Conservation (phyloP, 257 asterid species). For the Coffea canephora region DNA sequence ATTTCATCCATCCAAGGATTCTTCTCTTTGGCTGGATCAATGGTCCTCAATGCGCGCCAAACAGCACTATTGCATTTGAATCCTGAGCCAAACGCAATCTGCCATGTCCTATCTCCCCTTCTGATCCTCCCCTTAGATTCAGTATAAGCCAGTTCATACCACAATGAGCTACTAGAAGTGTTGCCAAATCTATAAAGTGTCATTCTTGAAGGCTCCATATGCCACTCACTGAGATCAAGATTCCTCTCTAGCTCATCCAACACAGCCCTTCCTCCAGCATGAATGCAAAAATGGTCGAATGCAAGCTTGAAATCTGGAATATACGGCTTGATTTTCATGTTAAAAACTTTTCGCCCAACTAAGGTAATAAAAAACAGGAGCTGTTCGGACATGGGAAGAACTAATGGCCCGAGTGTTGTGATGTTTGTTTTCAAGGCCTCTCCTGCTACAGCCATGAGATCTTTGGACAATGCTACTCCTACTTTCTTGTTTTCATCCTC, state of each 20-base stretch:
- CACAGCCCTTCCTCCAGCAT: constrained; percentile 54
- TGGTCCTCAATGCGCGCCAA: constrained; percentile 44
- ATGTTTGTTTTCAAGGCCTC: constrained; percentile 52
- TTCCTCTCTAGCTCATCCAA: constrained; percentile 48
- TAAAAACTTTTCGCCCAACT: constrained; percentile 45
- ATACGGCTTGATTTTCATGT: constrained; percentile 43
- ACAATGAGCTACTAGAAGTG: constrained; percentile 50
- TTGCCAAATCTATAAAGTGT: constrained; percentile 51
- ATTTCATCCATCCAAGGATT: constrained; percentile 60
- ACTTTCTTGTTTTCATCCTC: constrained; percentile 41
- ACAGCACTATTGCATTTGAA: constrained; percentile 55
- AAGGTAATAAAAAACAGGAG: constrained; percentile 43
- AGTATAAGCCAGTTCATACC: constrained; percentile 50
- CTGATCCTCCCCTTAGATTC: constrained; percentile 53
- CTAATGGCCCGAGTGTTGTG: constrained; percentile 51
- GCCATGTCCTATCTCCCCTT: constrained; percentile 51
- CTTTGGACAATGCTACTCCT: constrained; percentile 48
- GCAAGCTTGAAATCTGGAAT: constrained; percentile 53
- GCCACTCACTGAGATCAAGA: constrained; percentile 42
- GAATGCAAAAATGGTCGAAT: constrained; percentile 54
- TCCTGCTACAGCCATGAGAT: constrained; percentile 52
- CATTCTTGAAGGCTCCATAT: constrained; percentile 64
- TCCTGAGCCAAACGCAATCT: constrained; percentile 57
- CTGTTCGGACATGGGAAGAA: constrained; percentile 67
- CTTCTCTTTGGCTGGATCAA: constrained; percentile 47